phyloP scores from a whole-genome alignment of 768 basidiomycete species.

The Pleurotus salmoneostramineus region DNA sequence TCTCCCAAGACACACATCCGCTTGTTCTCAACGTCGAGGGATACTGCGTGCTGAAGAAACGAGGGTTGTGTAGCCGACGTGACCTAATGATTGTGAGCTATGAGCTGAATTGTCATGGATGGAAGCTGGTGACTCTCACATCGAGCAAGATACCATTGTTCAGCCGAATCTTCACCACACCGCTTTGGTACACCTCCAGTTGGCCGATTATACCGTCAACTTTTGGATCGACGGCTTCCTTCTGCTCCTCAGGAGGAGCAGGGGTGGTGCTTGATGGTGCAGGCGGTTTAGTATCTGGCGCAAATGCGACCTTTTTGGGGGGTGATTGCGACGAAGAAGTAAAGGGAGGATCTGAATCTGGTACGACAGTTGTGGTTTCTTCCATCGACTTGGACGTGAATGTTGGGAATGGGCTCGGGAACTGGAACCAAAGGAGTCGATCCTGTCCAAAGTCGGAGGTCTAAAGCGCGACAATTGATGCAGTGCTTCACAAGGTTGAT shows the following conservation, averaged over 20 bases:
- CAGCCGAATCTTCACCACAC: conserved; percentile 82
- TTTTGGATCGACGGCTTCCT: conserved; percentile 26
- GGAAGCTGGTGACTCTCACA: conserved; percentile 38
- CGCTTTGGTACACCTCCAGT: conserved; percentile 82
- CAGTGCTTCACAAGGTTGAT: conserved; percentile 1
- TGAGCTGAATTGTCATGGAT: conserved; percentile 2
- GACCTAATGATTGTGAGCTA: conserved; percentile 42
- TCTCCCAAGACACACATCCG: conserved; percentile 76
- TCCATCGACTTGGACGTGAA: conserved; percentile 42
- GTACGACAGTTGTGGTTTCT: conserved; percentile 14
- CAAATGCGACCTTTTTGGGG: conserved; percentile 61
- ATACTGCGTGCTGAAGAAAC: conserved; percentile 84
- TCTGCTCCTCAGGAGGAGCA: conserved; percentile 20
- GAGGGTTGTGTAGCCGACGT: conserved; percentile 79
- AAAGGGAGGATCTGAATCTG: conserved; percentile 23
- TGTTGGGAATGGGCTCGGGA: conserved; percentile 79
- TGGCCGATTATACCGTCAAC: conserved; percentile 81
- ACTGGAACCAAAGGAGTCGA: conserved; percentile 85
- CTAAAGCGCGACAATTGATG: conserved; percentile 23
- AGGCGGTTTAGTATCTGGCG: conserved; percentile 51
- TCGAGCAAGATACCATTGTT: conserved; percentile 79
- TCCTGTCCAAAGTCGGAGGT: conserved; percentile 53
- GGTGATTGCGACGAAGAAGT: conserved; percentile 17
- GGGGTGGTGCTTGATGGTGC: conserved; percentile 20
- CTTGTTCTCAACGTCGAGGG: conserved; percentile 59